These are phyloP conservation scores for Skeletonema menzelii DNA, from an alignment of 108 stramenopile species.

Conservation along the genomic window DNA sequence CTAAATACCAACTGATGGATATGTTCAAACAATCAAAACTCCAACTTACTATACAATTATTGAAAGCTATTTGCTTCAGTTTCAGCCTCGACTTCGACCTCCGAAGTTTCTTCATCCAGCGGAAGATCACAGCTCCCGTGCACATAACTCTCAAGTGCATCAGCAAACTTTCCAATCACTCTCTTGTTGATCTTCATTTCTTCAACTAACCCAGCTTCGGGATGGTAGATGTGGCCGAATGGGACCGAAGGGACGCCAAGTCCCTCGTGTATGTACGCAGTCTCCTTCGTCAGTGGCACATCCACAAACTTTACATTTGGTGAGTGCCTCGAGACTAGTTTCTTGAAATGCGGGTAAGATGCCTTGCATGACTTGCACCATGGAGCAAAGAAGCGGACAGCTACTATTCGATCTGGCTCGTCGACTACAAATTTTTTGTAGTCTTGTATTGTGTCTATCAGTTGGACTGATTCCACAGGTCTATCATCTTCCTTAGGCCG, in stretches of 20 bases:
- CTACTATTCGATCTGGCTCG: slow-evolving; percentile 41
- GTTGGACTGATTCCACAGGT: slow-evolving; percentile 21
- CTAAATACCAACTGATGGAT: too few species aligned
- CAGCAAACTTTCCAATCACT: slow-evolving; percentile 52
- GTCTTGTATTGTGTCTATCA: slow-evolving; percentile 49
- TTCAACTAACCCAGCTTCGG: slow-evolving; percentile 62
- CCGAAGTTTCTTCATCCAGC: slow-evolving; percentile 14
- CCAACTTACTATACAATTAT: neutral
- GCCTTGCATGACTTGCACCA: slow-evolving; percentile 80
- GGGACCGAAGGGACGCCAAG: slow-evolving; percentile 69
- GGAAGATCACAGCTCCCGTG: slow-evolving; percentile 49
- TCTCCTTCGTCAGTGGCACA: slow-evolving; percentile 65
- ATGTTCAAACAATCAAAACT: neutral
- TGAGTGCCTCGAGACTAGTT: slow-evolving; percentile 48
- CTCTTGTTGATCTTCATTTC: slow-evolving; percentile 61
- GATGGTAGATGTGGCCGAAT: slow-evolving; percentile 78
- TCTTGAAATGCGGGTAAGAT: slow-evolving; percentile 45
- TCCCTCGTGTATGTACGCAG: slow-evolving; percentile 69
- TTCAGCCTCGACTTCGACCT: neutral
- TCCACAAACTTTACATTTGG: slow-evolving; percentile 72
- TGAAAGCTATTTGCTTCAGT: neutral
- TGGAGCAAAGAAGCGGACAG: slow-evolving; percentile 66
- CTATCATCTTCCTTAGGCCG: neutral
- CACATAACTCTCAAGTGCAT: slow-evolving; percentile 52
- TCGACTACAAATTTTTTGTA: slow-evolving; percentile 67